Percentiles rank a stretch among this genome's conserved stretches.
Conservation (phyloP, 2,329 filamentous ascomycete species). For the Cladosporium sphaerospermum region DNA sequence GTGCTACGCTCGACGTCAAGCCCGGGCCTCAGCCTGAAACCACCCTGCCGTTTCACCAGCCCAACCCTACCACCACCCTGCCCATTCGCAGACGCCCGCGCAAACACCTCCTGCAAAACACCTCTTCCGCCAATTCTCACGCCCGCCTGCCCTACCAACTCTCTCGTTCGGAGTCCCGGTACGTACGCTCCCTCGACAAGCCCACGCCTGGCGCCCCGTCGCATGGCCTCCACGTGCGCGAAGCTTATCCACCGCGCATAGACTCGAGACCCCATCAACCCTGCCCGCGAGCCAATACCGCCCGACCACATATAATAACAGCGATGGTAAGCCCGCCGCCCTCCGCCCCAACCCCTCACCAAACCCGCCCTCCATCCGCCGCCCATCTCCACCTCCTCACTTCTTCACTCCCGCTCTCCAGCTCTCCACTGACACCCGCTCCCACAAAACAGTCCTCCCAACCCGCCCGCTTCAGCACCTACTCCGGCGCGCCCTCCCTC, state of each 20-base stretch:
- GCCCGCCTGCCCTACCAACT: background rate
- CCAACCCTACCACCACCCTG: background rate
- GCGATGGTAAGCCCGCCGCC: constrained; percentile 1
- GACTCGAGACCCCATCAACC: constrained; percentile 1
- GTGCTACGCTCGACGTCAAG: no score
- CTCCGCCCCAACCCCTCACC: background rate
- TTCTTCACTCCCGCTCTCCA: background rate
- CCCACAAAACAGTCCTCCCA: background rate
- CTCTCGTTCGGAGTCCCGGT: background rate
- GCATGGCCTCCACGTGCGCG: constrained; percentile 9
- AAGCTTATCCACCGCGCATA: constrained; percentile 7
- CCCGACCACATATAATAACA: background rate
- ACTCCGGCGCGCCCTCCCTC: constrained; percentile 45
- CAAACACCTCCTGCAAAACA: background rate
- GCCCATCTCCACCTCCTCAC: background rate
- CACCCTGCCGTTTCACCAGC: constrained; percentile 1
- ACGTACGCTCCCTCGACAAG: background rate
- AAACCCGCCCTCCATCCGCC: background rate
- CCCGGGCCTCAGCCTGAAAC: no score
- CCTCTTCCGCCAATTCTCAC: background rate
- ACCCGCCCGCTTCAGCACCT: constrained; percentile 43
- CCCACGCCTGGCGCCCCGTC: background rate
- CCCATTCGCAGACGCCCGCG: background rate
- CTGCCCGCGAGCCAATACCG: background rate
- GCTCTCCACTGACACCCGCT: background rate